These are phyloP conservation scores for Jatropha multifida DNA, from an alignment of 441 rosid genomes.

Conservation along the genomic window DNA sequence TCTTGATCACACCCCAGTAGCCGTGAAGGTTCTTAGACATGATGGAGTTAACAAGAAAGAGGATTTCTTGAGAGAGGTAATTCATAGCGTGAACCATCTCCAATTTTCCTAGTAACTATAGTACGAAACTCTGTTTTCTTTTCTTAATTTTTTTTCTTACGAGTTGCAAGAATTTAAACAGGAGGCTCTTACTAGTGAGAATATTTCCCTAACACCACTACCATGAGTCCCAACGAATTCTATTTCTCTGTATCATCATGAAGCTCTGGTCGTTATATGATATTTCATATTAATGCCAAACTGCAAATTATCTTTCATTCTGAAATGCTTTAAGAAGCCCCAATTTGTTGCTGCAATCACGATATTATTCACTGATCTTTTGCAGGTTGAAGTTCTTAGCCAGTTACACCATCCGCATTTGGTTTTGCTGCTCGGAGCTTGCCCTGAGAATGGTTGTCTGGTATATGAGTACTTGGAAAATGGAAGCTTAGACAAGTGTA, in stretches of 20 bases:
- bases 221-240: neutral
- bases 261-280: neutral
- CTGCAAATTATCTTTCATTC: neutral
- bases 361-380: conserved; percentile 5
- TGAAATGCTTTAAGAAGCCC: neutral
- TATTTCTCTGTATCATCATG: neutral
- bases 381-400: conserved; percentile 85
- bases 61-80: conserved; percentile 85
- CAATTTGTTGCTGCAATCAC: neutral
- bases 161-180: neutral
- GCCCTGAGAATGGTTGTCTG: conserved; percentile 83
- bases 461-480: conserved; percentile 88
- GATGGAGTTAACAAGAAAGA: conserved; percentile 59
- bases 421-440: conserved; percentile 86
- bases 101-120: neutral
- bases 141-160: neutral
- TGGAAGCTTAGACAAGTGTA: conserved; percentile 76
- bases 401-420: conserved; percentile 76
- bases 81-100: conserved; percentile 10
- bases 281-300: neutral
- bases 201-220: neutral
- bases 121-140: neutral
- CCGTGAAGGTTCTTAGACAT: conserved; percentile 67
- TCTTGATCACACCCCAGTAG: conserved; percentile 80
- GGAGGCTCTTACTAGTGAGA: conserved; percentile 1